Base-by-base conservation (phyloP, 1,139 yeast genomes). In the Yarrowia galli region DNA sequence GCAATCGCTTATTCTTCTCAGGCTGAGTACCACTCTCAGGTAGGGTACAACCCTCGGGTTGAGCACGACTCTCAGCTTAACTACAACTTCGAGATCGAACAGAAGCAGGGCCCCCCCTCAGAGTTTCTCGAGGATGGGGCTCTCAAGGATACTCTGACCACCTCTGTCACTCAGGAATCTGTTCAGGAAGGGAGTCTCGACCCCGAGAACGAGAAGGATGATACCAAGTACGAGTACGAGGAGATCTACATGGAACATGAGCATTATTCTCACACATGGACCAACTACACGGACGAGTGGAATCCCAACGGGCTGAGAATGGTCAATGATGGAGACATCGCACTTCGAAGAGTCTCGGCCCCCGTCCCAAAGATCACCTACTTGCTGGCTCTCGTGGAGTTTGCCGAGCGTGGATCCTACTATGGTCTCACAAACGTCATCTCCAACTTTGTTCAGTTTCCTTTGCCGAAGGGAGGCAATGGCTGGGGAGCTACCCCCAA, bases 381-480 rank as follows among this genome's bases (percentile, higher is more conserved):
- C 20, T 32, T 51, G 35, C 20, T 51, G 28, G 58, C 58, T 2
- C 43, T 51, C 20, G 58, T 51, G 15, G 58, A 51, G 43, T 51
- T 51, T 51, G 58, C 56, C 12, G 56, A 49, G 20, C 40, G 56
- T 32, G 56, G 56, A 23, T 49, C 56, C 35, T 49, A 49, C 42
- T 51, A 51, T 18, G 58, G 58, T 15, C 28, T 51, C 2, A 51
- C 58, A 3, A 51, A 35, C 42, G 58, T 51, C 58, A 51, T 51
- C 28, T 51, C 58, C 58, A 51, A 51, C 58, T 51, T 51, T 35
- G 58, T 51, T 32, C 58, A 51, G 58, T 51, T 51, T 15, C 58
- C 58, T 51, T 22, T 51, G 2, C 58, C 58, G 7, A 36, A 51
- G 16, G 58, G 58, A 16, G 58, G 58, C 3, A 51, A 51, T 15